These are phyloP conservation scores for Haplosporangium sp. DNA, from an alignment of 371 early-diverging fungal species.

Conservation along the genomic window DNA sequence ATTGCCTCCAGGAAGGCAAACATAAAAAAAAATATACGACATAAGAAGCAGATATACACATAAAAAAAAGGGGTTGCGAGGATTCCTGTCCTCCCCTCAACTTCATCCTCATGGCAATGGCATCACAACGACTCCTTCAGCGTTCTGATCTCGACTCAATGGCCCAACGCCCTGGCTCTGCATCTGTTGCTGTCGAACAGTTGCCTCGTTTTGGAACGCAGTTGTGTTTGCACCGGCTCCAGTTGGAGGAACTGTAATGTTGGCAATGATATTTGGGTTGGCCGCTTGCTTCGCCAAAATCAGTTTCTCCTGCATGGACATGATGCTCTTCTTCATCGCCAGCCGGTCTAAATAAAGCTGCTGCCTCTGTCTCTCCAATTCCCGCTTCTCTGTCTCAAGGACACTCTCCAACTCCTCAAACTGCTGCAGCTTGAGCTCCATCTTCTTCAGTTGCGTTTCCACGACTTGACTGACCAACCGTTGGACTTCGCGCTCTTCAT, in stretches of 20 bases:
- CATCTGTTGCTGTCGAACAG: slow-evolving; percentile 21
- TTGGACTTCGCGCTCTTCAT: slow-evolving; percentile 71
- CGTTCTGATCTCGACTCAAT: slow-evolving; percentile 29
- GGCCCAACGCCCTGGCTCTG: slow-evolving; percentile 21
- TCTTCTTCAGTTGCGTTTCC: slow-evolving; percentile 85
- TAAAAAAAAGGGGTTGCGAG: neutral
- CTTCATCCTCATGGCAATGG: slow-evolving; percentile 26
- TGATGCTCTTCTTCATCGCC: slow-evolving; percentile 67
- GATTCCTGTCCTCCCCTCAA: neutral
- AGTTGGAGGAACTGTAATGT: slow-evolving; percentile 33
- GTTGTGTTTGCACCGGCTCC: slow-evolving; percentile 22
- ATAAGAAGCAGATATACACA: neutral
- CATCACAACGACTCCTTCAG: slow-evolving; percentile 37
- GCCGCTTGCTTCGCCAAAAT: slow-evolving; percentile 29
- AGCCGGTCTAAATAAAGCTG: slow-evolving; percentile 84
- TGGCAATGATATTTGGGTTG: slow-evolving; percentile 26
- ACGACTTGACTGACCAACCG: slow-evolving; percentile 83
- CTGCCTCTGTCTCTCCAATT: slow-evolving; percentile 85
- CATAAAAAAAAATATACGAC: slow-evolving; percentile 2
- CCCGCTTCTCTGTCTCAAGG: slow-evolving; percentile 85
- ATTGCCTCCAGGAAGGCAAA: neutral
- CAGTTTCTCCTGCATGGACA: slow-evolving; percentile 65
- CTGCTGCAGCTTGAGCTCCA: slow-evolving; percentile 91
- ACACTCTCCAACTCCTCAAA: slow-evolving; percentile 92
- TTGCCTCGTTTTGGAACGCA: slow-evolving; percentile 28